Evolutionary conservation across 441 rosid genomes (phyloP).

Genomic region (Dalechampia spathulata): DNA sequence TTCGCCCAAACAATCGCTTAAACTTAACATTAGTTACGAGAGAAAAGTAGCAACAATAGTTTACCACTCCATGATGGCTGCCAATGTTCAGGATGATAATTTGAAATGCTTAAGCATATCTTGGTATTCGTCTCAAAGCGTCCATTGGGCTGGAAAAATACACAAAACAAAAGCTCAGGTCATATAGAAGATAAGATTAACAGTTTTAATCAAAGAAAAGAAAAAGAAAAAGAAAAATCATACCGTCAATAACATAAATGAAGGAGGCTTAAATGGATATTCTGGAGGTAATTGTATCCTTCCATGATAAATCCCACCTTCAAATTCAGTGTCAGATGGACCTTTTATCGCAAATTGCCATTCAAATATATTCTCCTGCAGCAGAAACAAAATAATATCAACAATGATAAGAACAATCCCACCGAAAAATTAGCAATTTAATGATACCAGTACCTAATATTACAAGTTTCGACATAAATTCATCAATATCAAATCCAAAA

Average conservation of each 20-base stretch:
- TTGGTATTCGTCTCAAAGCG: constrained; percentile 94
- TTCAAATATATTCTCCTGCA: constrained; percentile 97
- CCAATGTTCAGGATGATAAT: constrained; percentile 99
- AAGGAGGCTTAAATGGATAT: constrained; percentile 95
- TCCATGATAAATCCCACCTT: constrained; percentile 97
- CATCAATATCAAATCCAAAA: no score
- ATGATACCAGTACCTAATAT: no score
- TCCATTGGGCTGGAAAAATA: constrained; percentile 72
- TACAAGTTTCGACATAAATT: no score
- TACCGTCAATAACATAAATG: constrained; percentile 89
- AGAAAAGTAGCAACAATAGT: constrained; percentile 5
- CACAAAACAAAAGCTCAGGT: constrained; percentile 1
- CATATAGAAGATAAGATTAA: no score
- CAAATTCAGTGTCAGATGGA: constrained; percentile 74
- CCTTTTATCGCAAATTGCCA: constrained; percentile 98
- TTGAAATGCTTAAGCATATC: constrained; percentile 94
- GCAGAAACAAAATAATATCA: constrained; percentile 9
- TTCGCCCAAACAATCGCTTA: background rate
- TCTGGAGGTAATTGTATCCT: constrained; percentile 91
- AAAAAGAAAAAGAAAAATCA: constrained; percentile 14
- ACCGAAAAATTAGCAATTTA: no score
- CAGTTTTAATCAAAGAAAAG: no score
- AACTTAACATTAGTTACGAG: background rate
- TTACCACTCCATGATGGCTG: constrained; percentile 99
- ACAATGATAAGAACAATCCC: background rate